Percentiles rank a stretch among this genome's conserved stretches.
Conservation (phyloP, 257 asterid genomes). For the Misopates orontium region DNA sequence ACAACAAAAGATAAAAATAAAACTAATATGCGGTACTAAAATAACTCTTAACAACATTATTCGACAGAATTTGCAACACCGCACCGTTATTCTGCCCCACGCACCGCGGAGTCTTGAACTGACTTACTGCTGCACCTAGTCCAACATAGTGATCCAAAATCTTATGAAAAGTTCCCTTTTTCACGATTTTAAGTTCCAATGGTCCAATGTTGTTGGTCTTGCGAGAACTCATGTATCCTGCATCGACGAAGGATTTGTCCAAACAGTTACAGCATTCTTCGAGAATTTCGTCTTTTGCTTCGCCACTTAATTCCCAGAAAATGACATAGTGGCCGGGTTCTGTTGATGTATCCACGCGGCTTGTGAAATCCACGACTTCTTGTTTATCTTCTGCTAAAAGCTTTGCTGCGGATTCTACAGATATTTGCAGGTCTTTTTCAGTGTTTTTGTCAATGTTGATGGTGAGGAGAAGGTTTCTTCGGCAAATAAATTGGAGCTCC, state of each 20-base stretch:
- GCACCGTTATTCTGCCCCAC: slow-evolving; percentile 57
- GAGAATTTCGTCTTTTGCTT: slow-evolving; percentile 48
- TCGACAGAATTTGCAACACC: slow-evolving; percentile 60
- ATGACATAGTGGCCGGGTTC: slow-evolving; percentile 81
- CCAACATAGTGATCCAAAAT: slow-evolving; percentile 87
- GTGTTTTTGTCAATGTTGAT: slow-evolving; percentile 95
- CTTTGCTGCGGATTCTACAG: slow-evolving; percentile 74
- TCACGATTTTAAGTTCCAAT: slow-evolving; percentile 70
- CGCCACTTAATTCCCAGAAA: slow-evolving; percentile 82
- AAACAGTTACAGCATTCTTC: slow-evolving; percentile 84
- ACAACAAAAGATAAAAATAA: not conserved
- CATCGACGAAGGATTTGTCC: slow-evolving; percentile 72
- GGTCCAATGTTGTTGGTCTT: slow-evolving; percentile 61
- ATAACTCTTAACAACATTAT: slow-evolving; percentile 58
- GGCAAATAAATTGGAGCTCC: slow-evolving; percentile 81
- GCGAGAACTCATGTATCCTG: slow-evolving; percentile 79
- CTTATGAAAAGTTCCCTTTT: slow-evolving; percentile 81
- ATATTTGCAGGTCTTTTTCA: slow-evolving; percentile 80
- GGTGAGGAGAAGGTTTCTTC: slow-evolving; percentile 79
- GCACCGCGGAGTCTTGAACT: slow-evolving; percentile 94
- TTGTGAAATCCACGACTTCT: slow-evolving; percentile 87
- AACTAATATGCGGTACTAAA: slow-evolving; percentile 65
- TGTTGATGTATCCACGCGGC: slow-evolving; percentile 53
- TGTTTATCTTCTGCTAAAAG: slow-evolving; percentile 55
- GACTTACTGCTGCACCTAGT: slow-evolving; percentile 93